phyloP scores from a whole-genome alignment of 257 asterid species.

The Solanum raphanifolium region DNA sequence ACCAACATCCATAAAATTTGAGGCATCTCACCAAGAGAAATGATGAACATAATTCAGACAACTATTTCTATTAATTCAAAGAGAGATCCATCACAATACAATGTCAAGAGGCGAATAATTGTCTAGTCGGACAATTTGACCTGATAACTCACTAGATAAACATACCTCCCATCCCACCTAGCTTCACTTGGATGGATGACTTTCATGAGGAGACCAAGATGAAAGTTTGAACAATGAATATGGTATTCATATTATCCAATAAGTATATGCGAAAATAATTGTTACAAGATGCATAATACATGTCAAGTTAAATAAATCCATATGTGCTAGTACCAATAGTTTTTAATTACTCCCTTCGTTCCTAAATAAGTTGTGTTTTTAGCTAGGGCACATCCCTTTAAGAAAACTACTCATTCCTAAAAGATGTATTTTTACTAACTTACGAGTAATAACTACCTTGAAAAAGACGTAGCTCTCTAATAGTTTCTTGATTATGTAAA shows the following conservation, averaged over 20 bases:
- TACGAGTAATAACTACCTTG: background rate
- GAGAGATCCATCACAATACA: background rate
- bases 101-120: background rate
- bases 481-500: background rate
- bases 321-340: background rate
- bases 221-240: background rate
- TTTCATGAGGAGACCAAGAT: background rate
- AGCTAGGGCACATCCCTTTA: background rate
- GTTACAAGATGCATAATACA: background rate
- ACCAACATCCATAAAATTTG: background rate
- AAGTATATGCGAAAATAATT: background rate
- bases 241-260: background rate
- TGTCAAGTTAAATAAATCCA: background rate
- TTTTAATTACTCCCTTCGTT: background rate
- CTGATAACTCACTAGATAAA: background rate
- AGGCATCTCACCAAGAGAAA: background rate
- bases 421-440: background rate
- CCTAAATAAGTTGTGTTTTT: background rate
- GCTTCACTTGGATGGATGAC: background rate
- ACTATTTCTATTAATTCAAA: background rate
- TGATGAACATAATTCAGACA: background rate
- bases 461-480: background rate
- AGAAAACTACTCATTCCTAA: background rate
- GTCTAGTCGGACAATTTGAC: background rate
- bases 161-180: background rate